Base-by-base conservation (phyloP, 176 grass and related monocot genomes). In the Oryza officinalis region DNA sequence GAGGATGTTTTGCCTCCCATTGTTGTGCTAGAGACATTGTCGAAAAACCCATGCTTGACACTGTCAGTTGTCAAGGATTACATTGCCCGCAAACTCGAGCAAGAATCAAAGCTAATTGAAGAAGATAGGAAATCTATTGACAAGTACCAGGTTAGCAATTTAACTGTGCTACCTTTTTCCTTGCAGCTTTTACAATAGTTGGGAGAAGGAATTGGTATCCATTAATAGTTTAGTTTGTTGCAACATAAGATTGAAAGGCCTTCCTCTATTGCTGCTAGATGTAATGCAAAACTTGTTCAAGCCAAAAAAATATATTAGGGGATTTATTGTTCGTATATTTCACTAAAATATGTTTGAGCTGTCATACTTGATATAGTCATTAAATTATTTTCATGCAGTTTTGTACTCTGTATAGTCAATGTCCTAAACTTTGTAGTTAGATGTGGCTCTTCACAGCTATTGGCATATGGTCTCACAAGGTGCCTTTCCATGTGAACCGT, bases 51-150 rank as follows among this genome's bases (percentile, higher is more conserved):
- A 27, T 99, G 84, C 68, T 83, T 94, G 84, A 99, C 78, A 2
- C 89, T 99, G 13, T 96, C 93, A 50, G 93, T 99, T 46, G 93
- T 99, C 32, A 99, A 99, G 79, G 97, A 96, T 79, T 99, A 96
- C 75, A 94, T 99, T 87, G 91, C 91, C 90, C 82, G 89, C 85
- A 96, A 96, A 75, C 87, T 99, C 86, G 93, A 99, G 78, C 89
- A 96, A 81, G 91, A 99, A 88, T 96, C 97, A 87, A 94, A 92
- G 74, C 63, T 99, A 13, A 99, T 99, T 26, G 93, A 99, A 89
- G 91, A 96, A 46, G 97, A 96, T 77, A 85, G 97, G 69, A 92
- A 72, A 84, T 91, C 86, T 75, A 96, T 94, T 81, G 91, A 94
- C 49, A 99, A 96, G 82, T 96, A 99, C 75, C 93, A 96, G 96